Base-by-base conservation (phyloP, 2,329 filamentous ascomycete genomes). In the Nakataea oryzae region DNA sequence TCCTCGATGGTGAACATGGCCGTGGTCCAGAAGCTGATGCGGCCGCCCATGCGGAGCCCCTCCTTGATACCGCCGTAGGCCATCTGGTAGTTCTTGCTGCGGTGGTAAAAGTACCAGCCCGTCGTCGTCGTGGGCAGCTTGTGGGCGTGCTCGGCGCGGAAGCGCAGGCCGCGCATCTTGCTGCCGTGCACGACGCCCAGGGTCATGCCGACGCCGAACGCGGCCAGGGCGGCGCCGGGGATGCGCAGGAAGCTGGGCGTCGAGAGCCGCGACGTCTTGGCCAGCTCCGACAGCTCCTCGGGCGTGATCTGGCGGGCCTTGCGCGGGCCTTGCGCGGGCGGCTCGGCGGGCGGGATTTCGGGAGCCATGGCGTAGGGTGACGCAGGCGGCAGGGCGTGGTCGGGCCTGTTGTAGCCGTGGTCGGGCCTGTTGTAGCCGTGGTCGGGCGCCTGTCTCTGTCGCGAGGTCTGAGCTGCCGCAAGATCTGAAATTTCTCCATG, bases 101-200 rank as follows among this genome's bases (percentile, higher is more conserved):
- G 97, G 79, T 97, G 93, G 75, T 99, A 99, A n/a, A 97, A 84
- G 72, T 93, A 99, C 95, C 95, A 99, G 24, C 92, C 93, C 2
- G 87, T 85, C 29, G 90, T 87, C 1, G 87, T 87, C 3, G 85
- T 86, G 26, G 95, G 95, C 65, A 97, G 86, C 67, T 93, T 90
- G 79, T 99, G 95, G 1, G 95, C 92, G 72, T 99, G 96, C 76
- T 99, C 95, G 64, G 95, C 95, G 62, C 93, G 88, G 78, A 97
- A 99, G 54, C 89, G 88, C 63, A 96, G 81, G 60, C 89, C 87
- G 0, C 90, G 85, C 71, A 83, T 86, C 70, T 86, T 86, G 63
- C 86, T 87, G 28, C 91, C 91, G 62, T 92, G 85, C 8, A 85
- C 80, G 24, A 87, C 78, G 29, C 92, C 93, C 14, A 96, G 78